These are phyloP conservation scores for Protomyces macrosporus DNA, from an alignment of 1,139 yeast species.

Conservation along the genomic window DNA sequence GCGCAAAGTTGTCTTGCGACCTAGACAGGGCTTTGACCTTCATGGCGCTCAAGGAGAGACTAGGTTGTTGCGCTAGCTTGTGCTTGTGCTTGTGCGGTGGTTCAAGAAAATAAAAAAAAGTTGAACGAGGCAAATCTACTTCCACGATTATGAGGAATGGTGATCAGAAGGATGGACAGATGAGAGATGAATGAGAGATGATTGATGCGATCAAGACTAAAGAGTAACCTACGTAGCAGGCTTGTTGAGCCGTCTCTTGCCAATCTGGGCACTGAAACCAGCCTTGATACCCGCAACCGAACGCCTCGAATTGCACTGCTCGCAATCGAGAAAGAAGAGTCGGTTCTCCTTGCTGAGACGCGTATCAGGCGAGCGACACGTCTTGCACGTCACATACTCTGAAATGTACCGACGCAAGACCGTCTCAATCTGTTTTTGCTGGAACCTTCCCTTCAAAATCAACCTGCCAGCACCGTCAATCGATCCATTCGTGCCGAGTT, in stretches of 20 bases:
- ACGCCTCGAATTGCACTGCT: constrained; percentile 95
- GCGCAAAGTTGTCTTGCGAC: constrained; percentile 24
- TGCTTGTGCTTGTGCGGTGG: too few relatives aligned
- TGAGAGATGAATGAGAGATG: neutral
- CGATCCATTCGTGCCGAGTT: constrained; percentile 98
- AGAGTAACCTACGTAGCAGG: neutral
- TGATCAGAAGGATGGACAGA: neutral
- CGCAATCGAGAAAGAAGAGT: constrained; percentile 94
- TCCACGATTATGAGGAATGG: neutral
- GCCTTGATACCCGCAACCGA: constrained; percentile 96
- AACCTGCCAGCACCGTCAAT: constrained; percentile 96
- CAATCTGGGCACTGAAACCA: constrained; percentile 87
- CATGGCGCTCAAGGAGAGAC: neutral
- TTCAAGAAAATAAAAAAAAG: too few relatives aligned
- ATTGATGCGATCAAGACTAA: neutral
- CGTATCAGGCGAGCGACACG: constrained; percentile 97
- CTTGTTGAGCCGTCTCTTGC: constrained; percentile 27
- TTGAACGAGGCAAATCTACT: neutral
- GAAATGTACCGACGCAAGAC: constrained; percentile 81
- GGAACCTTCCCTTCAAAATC: constrained; percentile 96
- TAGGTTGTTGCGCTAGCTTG: neutral
- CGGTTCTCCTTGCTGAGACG: constrained; percentile 95
- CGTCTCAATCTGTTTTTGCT: constrained; percentile 94
- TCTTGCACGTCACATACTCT: constrained; percentile 97
- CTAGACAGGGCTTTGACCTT: constrained; percentile 25